These are phyloP conservation scores for Leptographium flavum DNA, from an alignment of 2,329 filamentous ascomycete genomes.

Conservation along the genomic window DNA sequence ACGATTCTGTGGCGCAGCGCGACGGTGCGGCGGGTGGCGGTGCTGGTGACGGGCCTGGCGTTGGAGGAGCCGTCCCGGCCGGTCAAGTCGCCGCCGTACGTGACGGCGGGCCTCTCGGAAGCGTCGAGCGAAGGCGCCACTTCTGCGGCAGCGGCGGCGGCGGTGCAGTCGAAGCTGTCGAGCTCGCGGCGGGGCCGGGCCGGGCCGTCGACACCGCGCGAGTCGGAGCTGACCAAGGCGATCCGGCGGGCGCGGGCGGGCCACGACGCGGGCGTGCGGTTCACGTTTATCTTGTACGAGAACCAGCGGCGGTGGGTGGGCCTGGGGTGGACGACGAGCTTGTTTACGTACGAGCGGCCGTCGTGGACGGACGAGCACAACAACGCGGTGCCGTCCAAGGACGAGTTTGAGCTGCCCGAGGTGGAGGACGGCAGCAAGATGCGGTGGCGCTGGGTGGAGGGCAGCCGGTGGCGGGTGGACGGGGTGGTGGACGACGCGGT, in stretches of 20 bases:
- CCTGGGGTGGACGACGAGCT: slow-evolving; percentile 81
- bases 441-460: slow-evolving; percentile 66
- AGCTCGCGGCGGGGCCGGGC: slow-evolving; percentile 13
- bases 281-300: slow-evolving; percentile 93
- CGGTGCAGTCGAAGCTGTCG: slow-evolving; percentile 9
- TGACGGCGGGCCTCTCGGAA: slow-evolving; percentile 14
- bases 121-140: slow-evolving; percentile 10
- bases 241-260: slow-evolving; percentile 21
- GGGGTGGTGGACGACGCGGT: slow-evolving; percentile 44
- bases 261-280: slow-evolving; percentile 68
- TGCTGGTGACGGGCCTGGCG: slow-evolving; percentile 65
- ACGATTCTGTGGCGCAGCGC: slow-evolving; percentile 83
- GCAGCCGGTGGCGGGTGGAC: slow-evolving; percentile 76
- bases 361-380: slow-evolving; percentile 96
- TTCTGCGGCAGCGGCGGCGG: slow-evolving; percentile 8
- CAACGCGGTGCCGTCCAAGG: slow-evolving; percentile 62
- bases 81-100: slow-evolving; percentile 10
- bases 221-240: slow-evolving; percentile 33
- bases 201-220: slow-evolving; percentile 21
- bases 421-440: slow-evolving; percentile 44
- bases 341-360: slow-evolving; percentile 80
- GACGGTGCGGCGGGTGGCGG: slow-evolving; percentile 52
- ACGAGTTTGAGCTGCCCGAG: slow-evolving; percentile 49
- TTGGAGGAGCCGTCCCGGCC: slow-evolving; percentile 40
- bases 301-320: slow-evolving; percentile 94